Conservation (phyloP, 495 filamentous ascomycete species). For the Hamigera avellanea region DNA sequence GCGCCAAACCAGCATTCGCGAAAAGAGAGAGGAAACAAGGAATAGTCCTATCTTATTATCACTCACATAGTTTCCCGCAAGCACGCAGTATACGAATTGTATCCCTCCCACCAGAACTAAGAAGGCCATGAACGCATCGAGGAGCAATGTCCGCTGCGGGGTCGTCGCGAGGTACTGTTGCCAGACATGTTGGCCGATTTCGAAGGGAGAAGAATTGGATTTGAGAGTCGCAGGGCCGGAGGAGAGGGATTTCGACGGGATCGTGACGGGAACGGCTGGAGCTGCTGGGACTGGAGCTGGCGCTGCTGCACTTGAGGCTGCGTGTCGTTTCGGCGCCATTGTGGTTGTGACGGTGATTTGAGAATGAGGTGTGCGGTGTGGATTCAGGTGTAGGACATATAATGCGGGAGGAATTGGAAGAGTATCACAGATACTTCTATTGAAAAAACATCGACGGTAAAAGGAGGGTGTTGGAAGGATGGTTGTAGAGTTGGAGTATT, state of each 20-base stretch:
- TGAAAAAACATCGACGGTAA: not conserved
- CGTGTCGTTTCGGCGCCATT: conserved; percentile 42
- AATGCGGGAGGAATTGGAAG: too few relatives aligned
- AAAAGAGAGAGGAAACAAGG: not conserved
- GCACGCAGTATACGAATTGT: conserved; percentile 87
- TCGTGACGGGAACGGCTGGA: conserved; percentile 10
- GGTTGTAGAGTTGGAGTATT: too few relatives aligned
- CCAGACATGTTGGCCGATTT: conserved; percentile 48
- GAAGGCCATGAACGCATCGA: conserved; percentile 89
- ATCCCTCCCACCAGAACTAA: conserved; percentile 72
- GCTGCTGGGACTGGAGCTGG: conserved; percentile 14
- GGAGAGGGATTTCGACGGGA: conserved; percentile 28
- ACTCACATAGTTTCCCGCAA: conserved; percentile 92
- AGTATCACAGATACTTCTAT: too few relatives aligned
- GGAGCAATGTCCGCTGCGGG: conserved; percentile 80
- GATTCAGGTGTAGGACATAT: too few relatives aligned
- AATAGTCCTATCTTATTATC: not conserved
- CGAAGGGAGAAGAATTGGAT: conserved; percentile 34
- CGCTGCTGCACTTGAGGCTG: conserved; percentile 23
- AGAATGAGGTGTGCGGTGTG: not conserved
- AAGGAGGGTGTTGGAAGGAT: not conserved
- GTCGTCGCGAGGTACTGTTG: conserved; percentile 67
- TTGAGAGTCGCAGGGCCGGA: conserved; percentile 30
- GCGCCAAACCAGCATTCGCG: too few relatives aligned
- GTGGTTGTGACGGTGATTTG: conserved; percentile 3